Evolutionary conservation across 805 yeast genomes (phyloP).

Genomic region (Saturnispora sanitii): DNA sequence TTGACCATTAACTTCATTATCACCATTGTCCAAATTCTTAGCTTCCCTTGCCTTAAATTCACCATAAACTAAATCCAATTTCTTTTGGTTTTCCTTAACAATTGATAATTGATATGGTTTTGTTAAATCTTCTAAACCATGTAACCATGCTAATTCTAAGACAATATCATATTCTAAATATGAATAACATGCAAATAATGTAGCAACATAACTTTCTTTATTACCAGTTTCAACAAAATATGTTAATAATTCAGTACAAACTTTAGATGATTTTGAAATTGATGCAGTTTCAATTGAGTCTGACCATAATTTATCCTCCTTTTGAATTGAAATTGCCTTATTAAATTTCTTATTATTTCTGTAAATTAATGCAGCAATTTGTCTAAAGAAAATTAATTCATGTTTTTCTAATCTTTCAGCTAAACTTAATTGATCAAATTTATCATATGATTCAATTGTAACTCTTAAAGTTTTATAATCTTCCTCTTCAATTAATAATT

Average conservation of each 20-base stretch:
- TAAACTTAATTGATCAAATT: constrained; percentile 84
- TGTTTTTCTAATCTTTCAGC: constrained; percentile 92
- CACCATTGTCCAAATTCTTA: constrained; percentile 40
- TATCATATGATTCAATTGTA: constrained; percentile 81
- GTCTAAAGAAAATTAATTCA: constrained; percentile 84
- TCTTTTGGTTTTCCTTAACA: constrained; percentile 67
- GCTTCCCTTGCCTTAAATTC: constrained; percentile 66
- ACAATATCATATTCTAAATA: constrained; percentile 75
- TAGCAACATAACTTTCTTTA: constrained; percentile 88
- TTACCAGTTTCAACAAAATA: constrained; percentile 96
- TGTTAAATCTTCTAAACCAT: constrained; percentile 69
- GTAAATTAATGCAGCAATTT: constrained; percentile 89
- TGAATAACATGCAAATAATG: constrained; percentile 78
- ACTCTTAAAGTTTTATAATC: constrained; percentile 84
- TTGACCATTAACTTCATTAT: constrained; percentile 44
- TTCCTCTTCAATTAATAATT: constrained; percentile 89
- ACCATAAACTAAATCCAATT: constrained; percentile 51
- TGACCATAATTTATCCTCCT: constrained; percentile 88
- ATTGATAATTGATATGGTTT: constrained; percentile 88
- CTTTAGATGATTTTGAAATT: constrained; percentile 62
- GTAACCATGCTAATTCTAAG: constrained; percentile 84
- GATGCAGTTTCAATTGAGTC: constrained; percentile 93
- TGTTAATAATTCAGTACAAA: constrained; percentile 78
- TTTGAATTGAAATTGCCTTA: constrained; percentile 80
- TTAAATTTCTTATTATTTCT: constrained; percentile 90